Base-by-base conservation (phyloP, 78 protist species). In the Protostelium mycophagum region DNA sequence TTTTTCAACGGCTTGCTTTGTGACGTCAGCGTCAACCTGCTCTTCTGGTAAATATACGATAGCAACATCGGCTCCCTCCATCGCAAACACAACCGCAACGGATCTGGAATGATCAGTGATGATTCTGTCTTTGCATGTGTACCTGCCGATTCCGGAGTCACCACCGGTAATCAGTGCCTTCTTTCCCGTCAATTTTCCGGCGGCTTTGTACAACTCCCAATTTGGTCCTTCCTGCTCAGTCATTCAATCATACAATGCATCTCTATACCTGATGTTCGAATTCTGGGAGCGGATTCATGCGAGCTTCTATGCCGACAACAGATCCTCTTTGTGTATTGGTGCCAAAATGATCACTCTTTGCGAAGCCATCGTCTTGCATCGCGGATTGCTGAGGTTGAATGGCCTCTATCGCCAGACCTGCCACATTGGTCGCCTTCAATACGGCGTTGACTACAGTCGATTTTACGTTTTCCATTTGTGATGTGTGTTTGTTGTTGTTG, bases 81-180 rank as follows among this genome's bases (percentile, higher is more conserved):
- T 84, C 29, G 93, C 93, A 88, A 63, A 91, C n/a, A 73, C 25
- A 34, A 91, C 93, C 5, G 87, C 91, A 28, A 87, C 85, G 39
- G 91, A 29, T 28, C 93, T 63, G n/a, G n/a, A n/a, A n/a, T n/a
- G n/a, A n/a, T n/a, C n/a, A n/a, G n/a, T n/a, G n/a, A n/a, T n/a
- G n/a, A n/a, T n/a, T n/a, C n/a, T n/a, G n/a, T n/a, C n/a, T n/a
- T n/a, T n/a, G n/a, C n/a, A n/a, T n/a, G n/a, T n/a, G n/a, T n/a
- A n/a, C n/a, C n/a, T n/a, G 29, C 93, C 93, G 87, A 91, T 91
- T 1, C 93, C 93, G 28, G 86, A 38, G 87, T 91, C 93, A 0
- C 93, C 93, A 37, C 93, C 93, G 37, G 93, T 91, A 51, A 91
- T 16, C 34, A 91, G 28, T 35, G 90, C 93, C 25, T 28, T 5